phyloP scores from a whole-genome alignment of 208 protist genomes.

The Leishmania tropica region DNA sequence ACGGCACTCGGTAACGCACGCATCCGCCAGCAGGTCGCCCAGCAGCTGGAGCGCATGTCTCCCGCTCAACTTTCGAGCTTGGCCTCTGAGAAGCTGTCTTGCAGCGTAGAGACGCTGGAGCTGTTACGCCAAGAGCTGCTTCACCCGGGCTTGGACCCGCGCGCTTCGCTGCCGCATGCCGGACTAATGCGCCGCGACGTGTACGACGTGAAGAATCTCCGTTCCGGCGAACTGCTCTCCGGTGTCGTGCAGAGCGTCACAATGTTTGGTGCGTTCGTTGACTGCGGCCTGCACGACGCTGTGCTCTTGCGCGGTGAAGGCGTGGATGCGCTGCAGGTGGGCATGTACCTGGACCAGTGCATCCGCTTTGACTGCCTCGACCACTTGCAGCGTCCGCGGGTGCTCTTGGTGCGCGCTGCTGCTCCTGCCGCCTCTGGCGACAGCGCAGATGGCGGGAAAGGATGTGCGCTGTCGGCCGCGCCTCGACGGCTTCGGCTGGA shows the following conservation, averaged over 20 bases:
- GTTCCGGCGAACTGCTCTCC: slow-evolving; percentile 49
- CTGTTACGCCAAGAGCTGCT: slow-evolving; percentile 61
- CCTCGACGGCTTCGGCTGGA: slow-evolving; percentile 42
- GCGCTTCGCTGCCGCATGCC: slow-evolving; percentile 67
- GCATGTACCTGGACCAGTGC: slow-evolving; percentile 45
- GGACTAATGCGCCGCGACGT: slow-evolving; percentile 70
- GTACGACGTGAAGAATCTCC: slow-evolving; percentile 38
- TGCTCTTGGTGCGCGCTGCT: slow-evolving; percentile 31
- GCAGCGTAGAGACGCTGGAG: slow-evolving; percentile 67
- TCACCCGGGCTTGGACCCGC: slow-evolving; percentile 71
- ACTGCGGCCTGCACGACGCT: slow-evolving; percentile 79
- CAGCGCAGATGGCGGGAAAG: not conserved
- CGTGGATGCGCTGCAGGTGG: slow-evolving; percentile 61
- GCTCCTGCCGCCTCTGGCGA: not conserved
- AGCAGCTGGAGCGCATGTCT: slow-evolving; percentile 16
- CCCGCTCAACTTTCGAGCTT: slow-evolving; percentile 18
- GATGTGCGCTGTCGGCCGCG: not conserved
- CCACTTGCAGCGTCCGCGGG: slow-evolving; percentile 55
- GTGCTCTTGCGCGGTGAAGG: slow-evolving; percentile 61
- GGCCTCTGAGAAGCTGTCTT: slow-evolving; percentile 36
- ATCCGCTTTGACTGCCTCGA: slow-evolving; percentile 51
- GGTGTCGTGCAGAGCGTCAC: slow-evolving; percentile 79
- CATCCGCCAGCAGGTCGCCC: slow-evolving; percentile 24
- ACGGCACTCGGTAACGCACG: not conserved
- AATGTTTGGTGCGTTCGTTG: slow-evolving; percentile 86